phyloP scores from a whole-genome alignment of 148 eudicot species.

The Drosera capensis region DNA sequence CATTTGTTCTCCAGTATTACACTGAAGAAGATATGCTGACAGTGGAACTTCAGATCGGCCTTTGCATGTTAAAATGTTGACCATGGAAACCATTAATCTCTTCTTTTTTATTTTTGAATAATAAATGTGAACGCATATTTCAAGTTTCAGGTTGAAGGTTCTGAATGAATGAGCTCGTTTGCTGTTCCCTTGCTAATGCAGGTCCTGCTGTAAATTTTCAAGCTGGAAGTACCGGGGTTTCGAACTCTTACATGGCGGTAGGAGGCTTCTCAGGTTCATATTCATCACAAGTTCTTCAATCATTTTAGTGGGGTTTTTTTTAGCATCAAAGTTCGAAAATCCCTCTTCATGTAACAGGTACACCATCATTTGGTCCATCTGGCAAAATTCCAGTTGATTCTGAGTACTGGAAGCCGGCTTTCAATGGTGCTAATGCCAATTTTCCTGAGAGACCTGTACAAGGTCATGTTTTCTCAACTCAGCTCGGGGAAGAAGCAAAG shows the following conservation, averaged over 20 bases:
- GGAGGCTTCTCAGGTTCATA: constrained; percentile 12
- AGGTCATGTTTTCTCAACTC: constrained; percentile 14
- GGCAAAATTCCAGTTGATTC: constrained; percentile 29
- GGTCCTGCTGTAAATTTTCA: constrained; percentile 22
- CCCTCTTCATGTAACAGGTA: constrained; percentile 10
- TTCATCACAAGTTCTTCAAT: constrained; percentile 13
- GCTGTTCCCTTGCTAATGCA: no score
- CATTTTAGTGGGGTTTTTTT: constrained; percentile 14
- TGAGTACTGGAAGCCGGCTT: constrained; percentile 32
- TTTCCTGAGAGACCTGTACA: constrained; percentile 28
- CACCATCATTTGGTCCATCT: constrained; percentile 16
- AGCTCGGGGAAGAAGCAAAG: constrained; percentile 19
- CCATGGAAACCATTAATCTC: no score
- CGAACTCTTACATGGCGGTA: constrained; percentile 18
- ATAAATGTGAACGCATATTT: no score
- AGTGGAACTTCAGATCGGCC: no score
- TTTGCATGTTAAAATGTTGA: no score
- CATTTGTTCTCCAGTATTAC: no score
- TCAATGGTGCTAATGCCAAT: constrained; percentile 16
- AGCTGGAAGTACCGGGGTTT: constrained; percentile 12
- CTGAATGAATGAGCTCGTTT: no score
- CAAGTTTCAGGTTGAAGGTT: constrained; percentile 1
- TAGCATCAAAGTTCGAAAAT: no score
- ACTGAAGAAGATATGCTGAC: no score
- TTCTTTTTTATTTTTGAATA: no score